phyloP scores from a whole-genome alignment of 192 early-diverging fungal genomes.

The Phycomyces blakesleeanus region DNA sequence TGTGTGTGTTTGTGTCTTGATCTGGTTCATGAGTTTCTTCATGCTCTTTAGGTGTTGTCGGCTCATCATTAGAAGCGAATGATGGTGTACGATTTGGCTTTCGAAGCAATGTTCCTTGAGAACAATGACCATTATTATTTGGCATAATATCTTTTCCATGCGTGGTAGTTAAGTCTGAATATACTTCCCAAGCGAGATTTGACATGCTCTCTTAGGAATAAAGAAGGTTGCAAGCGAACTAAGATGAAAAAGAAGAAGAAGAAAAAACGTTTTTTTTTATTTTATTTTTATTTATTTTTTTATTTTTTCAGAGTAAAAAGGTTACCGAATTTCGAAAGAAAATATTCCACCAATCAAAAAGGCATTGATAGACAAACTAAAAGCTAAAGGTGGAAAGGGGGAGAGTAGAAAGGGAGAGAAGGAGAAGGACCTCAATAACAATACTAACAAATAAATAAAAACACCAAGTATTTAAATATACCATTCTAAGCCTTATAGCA shows the following conservation, averaged over 20 bases:
- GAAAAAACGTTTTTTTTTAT: too few species aligned
- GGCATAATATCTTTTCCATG: not conserved
- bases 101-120: not conserved
- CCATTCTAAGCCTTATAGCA: too few species aligned
- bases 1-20: too few species aligned
- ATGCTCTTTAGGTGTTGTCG: not conserved
- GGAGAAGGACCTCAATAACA: not conserved
- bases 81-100: not conserved
- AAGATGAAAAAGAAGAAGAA: too few species aligned
- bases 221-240: too few species aligned
- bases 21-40: too few species aligned
- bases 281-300: too few species aligned
- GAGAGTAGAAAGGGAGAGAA: not conserved
- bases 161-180: not conserved
- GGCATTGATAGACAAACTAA: too few species aligned
- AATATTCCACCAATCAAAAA: too few species aligned
- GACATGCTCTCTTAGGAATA: not conserved
- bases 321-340: too few species aligned
- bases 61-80: not conserved
- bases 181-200: not conserved
- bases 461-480: too few species aligned
- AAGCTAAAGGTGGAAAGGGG: not conserved
- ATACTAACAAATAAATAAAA: not conserved
- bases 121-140: not conserved
- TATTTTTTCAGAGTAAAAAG: too few species aligned